These are phyloP conservation scores for Hirsutella thompsonii DNA, from an alignment of 2,329 filamentous ascomycete genomes.

Conservation along the genomic window DNA sequence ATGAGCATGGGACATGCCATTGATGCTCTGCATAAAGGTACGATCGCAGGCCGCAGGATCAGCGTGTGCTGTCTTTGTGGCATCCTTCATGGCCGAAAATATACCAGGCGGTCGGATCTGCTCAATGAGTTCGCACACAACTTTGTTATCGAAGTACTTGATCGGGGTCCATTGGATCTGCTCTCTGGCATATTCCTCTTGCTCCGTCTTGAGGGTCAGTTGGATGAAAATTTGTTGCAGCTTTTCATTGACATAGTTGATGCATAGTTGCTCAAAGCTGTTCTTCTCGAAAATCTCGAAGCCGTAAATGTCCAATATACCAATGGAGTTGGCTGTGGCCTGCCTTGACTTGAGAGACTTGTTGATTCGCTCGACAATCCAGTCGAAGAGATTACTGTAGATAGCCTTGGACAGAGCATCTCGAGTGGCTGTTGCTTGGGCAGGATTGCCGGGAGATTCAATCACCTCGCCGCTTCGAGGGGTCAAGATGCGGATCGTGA, in stretches of 20 bases:
- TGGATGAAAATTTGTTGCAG: conserved; percentile 99
- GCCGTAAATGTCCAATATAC: conserved; percentile 96
- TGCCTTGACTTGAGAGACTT: conserved; percentile 71
- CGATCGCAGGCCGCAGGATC: conserved; percentile 89
- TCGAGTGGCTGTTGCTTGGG: conserved; percentile 75
- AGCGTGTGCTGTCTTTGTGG: conserved; percentile 94
- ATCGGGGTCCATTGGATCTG: conserved; percentile 98
- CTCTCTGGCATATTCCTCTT: conserved; percentile 92
- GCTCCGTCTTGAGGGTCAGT: conserved; percentile 87
- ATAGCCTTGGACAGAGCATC: conserved; percentile 93
- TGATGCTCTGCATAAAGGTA: conserved; percentile 88
- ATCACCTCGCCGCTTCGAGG: conserved; percentile 54
- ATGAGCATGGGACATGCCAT: conserved; percentile 82
- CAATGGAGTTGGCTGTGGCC: conserved; percentile 69
- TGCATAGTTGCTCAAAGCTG: conserved; percentile 96
- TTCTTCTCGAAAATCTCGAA: conserved; percentile 99
- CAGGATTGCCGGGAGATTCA: conserved; percentile 68
- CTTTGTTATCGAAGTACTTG: conserved; percentile 99
- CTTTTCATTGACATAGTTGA: conserved; percentile 99
- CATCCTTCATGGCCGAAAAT: conserved; percentile 93
- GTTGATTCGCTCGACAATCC: conserved; percentile 92
- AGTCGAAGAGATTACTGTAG: conserved; percentile 95
- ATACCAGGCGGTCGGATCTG: conserved; percentile 80
- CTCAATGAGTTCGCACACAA: conserved; percentile 95
- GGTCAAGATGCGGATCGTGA: conserved; percentile 78